Base-by-base conservation (phyloP, 495 filamentous ascomycete species). In the Podospora didyma region DNA sequence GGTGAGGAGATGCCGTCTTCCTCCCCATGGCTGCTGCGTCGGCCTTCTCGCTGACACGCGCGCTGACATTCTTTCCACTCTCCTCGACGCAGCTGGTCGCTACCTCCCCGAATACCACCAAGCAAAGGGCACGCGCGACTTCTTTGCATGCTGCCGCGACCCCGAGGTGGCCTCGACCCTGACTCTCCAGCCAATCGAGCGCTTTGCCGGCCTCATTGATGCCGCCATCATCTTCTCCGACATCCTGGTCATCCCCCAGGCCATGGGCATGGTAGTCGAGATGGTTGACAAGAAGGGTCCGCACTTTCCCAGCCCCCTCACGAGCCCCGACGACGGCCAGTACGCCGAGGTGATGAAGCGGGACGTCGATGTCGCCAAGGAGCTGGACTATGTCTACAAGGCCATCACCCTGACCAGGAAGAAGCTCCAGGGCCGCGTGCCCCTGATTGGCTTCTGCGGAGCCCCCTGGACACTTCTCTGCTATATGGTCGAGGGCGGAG, bases 191-290 rank as follows among this genome's bases (percentile, higher is more conserved):
- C 94, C 94, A 57, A 85, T 98, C 66, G 90, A 96, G 49, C 90
- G 92, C 39, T 98, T 86, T 71, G 85, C 79, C 17, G 92, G 89
- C 34, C 84, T 97, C 46, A 86, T 98, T 60, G 94, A 98, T 73
- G 95, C 94, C 16, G 92, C 94, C 31, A 98, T 98, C 63, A 98
- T 98, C 69, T 98, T 98, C 82, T 96, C 90, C 14, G 94, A 98
- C 71, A 98, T 98, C 62, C 82, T 98, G 41, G 94, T 98, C 54
- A 92, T 98, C 62, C 94, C 94, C 2, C 94, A 98, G 74, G 94
- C 94, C 19, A 87, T 98, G 83, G 94, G 94, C 1, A 97, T 98
- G 95, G 76, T 75, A 19, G 94, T 98, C 10, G 88, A 97, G 73
- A 98, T 98, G 94, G 74, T 96, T 24, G 91, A 96, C 66, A 92